These are phyloP conservation scores for Rhodotorula sp. DNA, from an alignment of 1,284 basidiomycete genomes.

Conservation along the genomic window DNA sequence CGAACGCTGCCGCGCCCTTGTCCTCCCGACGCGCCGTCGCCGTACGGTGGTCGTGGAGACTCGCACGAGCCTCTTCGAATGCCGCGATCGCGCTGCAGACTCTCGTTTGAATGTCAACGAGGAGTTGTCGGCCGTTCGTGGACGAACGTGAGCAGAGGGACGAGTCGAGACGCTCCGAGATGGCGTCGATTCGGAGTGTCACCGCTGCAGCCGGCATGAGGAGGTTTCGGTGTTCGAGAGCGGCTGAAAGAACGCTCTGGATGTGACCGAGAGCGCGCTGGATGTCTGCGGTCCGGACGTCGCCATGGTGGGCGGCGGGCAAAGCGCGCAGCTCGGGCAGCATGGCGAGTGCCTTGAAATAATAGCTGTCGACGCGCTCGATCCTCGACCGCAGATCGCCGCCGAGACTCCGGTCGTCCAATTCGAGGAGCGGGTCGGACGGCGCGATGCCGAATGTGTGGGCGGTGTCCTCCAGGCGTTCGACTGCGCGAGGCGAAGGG, in stretches of 20 bases:
- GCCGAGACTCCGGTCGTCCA: conserved; percentile 36
- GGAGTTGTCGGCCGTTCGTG: too few relatives aligned
- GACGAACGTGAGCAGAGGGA: too few relatives aligned
- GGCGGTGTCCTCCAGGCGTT: conserved; percentile 65
- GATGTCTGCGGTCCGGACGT: conserved; percentile 80
- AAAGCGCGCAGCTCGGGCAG: conserved; percentile 68
- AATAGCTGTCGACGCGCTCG: conserved; percentile 55
- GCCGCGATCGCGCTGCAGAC: background rate
- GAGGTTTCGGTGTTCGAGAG: conserved; percentile 31
- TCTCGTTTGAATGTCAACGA: too few relatives aligned
- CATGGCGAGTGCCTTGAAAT: conserved; percentile 65
- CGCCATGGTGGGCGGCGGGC: conserved; percentile 70
- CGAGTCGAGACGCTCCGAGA: conserved; percentile 21
- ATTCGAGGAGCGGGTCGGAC: conserved; percentile 46
- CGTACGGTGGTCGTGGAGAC: background rate
- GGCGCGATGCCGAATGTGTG: conserved; percentile 60
- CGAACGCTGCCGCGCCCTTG: background rate
- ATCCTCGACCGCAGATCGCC: conserved; percentile 46
- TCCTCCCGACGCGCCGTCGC: background rate
- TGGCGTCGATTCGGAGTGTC: conserved; percentile 15
- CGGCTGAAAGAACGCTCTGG: conserved; percentile 60
- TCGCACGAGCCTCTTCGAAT: conserved; percentile 6
- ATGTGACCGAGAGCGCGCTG: conserved; percentile 73
- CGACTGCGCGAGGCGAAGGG: conserved; percentile 68
- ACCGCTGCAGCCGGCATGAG: conserved; percentile 15